These are phyloP conservation scores for Amyloporia xantha DNA, from an alignment of 768 basidiomycete genomes.

Conservation along the genomic window DNA sequence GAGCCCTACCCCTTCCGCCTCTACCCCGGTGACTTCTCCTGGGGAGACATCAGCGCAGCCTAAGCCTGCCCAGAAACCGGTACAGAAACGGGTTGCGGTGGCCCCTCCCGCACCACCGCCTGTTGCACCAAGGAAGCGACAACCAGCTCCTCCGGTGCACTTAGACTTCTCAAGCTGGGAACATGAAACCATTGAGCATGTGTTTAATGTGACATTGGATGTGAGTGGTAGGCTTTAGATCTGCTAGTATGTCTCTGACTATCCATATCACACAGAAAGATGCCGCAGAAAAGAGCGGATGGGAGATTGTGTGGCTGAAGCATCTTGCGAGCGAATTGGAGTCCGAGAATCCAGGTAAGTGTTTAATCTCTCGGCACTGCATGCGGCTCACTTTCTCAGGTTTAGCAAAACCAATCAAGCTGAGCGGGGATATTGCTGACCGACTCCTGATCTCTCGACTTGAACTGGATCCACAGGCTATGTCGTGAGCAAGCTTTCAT, in stretches of 20 bases:
- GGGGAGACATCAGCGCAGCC: conserved; percentile 27
- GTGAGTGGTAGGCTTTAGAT: conserved; percentile 36
- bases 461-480: conserved; percentile 65
- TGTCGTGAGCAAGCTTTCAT: conserved; percentile 48
- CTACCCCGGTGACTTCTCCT: conserved; percentile 31
- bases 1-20: conserved; percentile 30
- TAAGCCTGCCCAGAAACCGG: conserved; percentile 16
- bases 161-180: conserved; percentile 67
- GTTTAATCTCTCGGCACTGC: no score
- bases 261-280: conserved; percentile 35
- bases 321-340: conserved; percentile 59
- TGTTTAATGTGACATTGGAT: conserved; percentile 76
- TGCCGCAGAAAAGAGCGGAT: conserved; percentile 52
- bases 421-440: conserved; percentile 61
- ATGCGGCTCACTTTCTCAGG: background rate
- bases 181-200: conserved; percentile 53
- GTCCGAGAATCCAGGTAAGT: conserved; percentile 49
- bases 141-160: conserved; percentile 27
- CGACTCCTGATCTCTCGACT: conserved; percentile 78
- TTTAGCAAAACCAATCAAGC: conserved; percentile 24
- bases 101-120: conserved; percentile 24
- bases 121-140: conserved; percentile 44
- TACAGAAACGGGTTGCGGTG: conserved; percentile 24
- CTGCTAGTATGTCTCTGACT: background rate
- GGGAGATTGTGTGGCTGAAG: conserved; percentile 82